Evolutionary conservation across 257 asterid species (phyloP).

Genomic region (Gentiana dahurica): DNA sequence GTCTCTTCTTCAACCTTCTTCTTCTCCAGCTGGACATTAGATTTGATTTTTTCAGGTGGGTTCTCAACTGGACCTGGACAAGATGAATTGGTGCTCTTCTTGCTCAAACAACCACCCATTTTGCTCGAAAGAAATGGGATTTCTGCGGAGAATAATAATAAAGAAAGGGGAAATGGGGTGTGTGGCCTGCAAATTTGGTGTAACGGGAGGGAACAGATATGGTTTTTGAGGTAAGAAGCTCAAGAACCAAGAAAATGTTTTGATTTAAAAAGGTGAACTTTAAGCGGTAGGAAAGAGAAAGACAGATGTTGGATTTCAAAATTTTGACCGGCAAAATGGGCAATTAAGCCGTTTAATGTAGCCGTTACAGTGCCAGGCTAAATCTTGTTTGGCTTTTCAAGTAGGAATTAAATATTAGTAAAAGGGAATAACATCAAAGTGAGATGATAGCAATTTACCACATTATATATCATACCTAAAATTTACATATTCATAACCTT

Average conservation of each 20-base stretch:
- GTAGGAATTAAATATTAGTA: background rate
- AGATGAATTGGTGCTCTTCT: constrained; percentile 45
- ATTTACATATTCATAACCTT: no score
- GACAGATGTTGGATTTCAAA: constrained; percentile 34
- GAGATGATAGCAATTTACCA: no score
- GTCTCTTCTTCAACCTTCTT: constrained; percentile 30
- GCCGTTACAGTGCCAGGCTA: constrained; percentile 38
- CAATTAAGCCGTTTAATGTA: constrained; percentile 24
- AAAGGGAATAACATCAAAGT: background rate
- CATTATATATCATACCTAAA: no score
- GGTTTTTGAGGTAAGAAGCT: constrained; percentile 16
- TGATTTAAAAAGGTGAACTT: constrained; percentile 29
- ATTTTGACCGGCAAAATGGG: constrained; percentile 25
- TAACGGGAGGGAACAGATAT: constrained; percentile 16
- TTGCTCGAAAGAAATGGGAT: constrained; percentile 9
- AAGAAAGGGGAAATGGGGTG: constrained; percentile 2
- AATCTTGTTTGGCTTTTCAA: constrained; percentile 3
- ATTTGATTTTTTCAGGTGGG: constrained; percentile 28
- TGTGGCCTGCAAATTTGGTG: constrained; percentile 5
- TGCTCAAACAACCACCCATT: constrained; percentile 95
- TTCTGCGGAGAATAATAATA: constrained; percentile 8
- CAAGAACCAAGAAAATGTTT: constrained; percentile 44
- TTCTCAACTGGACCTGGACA: constrained; percentile 21
- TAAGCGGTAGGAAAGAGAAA: constrained; percentile 24
- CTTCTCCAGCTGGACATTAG: constrained; percentile 26